Conservation (phyloP, 1,284 basidiomycete genomes). For the Austroboletus novae-zelandiae region DNA sequence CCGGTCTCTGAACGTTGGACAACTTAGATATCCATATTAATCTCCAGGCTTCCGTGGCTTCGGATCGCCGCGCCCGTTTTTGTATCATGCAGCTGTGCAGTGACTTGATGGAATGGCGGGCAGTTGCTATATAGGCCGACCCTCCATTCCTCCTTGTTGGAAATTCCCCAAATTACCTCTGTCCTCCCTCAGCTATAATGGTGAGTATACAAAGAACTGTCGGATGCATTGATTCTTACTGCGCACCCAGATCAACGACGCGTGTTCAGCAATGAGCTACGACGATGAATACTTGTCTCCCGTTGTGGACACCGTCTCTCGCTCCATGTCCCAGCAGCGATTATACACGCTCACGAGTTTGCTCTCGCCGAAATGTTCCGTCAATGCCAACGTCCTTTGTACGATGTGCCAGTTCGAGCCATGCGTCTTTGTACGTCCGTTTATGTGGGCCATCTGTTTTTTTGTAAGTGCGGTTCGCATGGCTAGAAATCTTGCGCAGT, state of each 20-base stretch:
- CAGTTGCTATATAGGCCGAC: constrained; percentile 24
- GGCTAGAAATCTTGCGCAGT: background rate
- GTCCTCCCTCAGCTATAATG: background rate
- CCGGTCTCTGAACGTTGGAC: background rate
- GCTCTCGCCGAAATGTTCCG: background rate
- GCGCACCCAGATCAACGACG: constrained; percentile 1
- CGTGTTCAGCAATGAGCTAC: background rate
- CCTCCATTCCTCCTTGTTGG: background rate
- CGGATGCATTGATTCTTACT: background rate
- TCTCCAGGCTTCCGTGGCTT: constrained; percentile 1
- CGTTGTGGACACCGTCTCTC: constrained; percentile 8
- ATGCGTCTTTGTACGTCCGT: background rate
- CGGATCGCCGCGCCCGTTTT: constrained; percentile 6
- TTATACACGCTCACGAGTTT: background rate
- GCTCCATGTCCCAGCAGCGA: background rate
- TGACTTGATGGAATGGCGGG: constrained; percentile 18
- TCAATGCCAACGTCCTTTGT: constrained; percentile 8
- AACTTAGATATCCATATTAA: background rate
- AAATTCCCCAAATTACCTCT: background rate
- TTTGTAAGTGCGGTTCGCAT: constrained; percentile 13
- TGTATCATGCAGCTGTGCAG: constrained; percentile 13
- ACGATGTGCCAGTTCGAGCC: constrained; percentile 4
- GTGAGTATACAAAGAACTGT: constrained; percentile 11
- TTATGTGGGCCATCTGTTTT: constrained; percentile 21
- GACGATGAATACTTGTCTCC: constrained; percentile 4